Conservation (phyloP, 1,284 basidiomycete genomes). For the Cutaneotrichosporon cutaneum region DNA sequence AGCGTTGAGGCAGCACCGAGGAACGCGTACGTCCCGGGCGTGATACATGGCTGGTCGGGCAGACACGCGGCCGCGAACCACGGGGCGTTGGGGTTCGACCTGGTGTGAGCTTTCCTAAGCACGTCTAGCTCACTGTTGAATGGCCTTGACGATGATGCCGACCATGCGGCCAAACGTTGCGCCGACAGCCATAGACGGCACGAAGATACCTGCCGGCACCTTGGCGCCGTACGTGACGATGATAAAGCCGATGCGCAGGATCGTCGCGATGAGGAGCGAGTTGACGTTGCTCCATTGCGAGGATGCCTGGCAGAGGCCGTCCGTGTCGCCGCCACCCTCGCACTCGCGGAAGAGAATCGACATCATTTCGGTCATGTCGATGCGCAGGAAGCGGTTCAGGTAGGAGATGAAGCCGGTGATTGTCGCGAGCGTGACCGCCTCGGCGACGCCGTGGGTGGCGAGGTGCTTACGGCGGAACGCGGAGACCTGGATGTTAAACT, state of each 20-base stretch:
- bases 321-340: constrained; percentile 86
- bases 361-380: constrained; percentile 98
- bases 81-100: constrained; percentile 74
- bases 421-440: constrained; percentile 82
- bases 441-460: constrained; percentile 76
- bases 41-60: constrained; percentile 93
- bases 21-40: constrained; percentile 95
- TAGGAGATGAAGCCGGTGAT: constrained; percentile 91
- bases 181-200: constrained; percentile 96
- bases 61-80: constrained; percentile 81
- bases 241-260: constrained; percentile 81
- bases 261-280: constrained; percentile 85
- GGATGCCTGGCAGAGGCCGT: constrained; percentile 90
- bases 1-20: constrained; percentile 92
- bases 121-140: constrained; percentile 66
- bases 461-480: constrained; percentile 90
- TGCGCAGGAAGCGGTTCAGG: constrained; percentile 89
- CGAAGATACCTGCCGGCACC: constrained; percentile 96
- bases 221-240: constrained; percentile 93
- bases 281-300: constrained; percentile 94
- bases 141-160: constrained; percentile 89
- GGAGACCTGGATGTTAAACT: constrained; percentile 93
- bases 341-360: constrained; percentile 96
- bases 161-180: constrained; percentile 95
- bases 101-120: constrained; percentile 48